Percentiles rank a stretch among this genome's conserved stretches.
Evolutionary conservation across 2,329 filamentous ascomycete genomes (phyloP).

Genomic region (Phaeomoniella chlamydospora): DNA sequence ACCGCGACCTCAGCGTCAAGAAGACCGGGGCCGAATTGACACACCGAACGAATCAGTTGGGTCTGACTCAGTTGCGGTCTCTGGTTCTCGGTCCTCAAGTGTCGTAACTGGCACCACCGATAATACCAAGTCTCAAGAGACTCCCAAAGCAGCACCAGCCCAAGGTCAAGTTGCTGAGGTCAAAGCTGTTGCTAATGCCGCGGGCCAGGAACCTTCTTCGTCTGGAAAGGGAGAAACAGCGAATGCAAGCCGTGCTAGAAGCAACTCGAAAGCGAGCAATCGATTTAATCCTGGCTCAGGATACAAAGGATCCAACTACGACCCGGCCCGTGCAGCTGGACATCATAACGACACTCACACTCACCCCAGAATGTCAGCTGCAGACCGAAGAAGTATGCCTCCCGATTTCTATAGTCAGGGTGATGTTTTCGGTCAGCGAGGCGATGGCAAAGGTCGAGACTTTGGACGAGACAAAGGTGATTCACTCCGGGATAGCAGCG

Average conservation of each 20-base stretch:
- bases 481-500: constrained; percentile 3
- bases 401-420: constrained; percentile 1
- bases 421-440: constrained; percentile 6
- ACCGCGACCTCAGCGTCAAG: constrained; percentile 6
- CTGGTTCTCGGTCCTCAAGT: constrained; percentile 19
- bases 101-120: constrained; percentile 17
- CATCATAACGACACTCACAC: not conserved
- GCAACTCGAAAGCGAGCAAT: not conserved
- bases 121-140: not conserved
- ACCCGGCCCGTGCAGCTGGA: not conserved
- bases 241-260: not conserved
- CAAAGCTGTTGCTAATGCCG: not conserved
- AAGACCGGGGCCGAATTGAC: constrained; percentile 10
- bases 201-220: no score
- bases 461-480: constrained; percentile 13
- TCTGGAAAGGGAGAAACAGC: not conserved
- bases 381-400: not conserved
- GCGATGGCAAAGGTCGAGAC: constrained; percentile 10
- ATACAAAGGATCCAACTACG: not conserved
- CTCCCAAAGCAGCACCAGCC: not conserved
- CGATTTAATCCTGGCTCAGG: not conserved
- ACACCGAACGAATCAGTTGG: constrained; percentile 17
- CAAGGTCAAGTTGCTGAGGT: not conserved
- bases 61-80: constrained; percentile 23
- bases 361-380: not conserved